These are phyloP conservation scores for Cytidiella melzeri DNA, from an alignment of 768 basidiomycete genomes.

Conservation along the genomic window DNA sequence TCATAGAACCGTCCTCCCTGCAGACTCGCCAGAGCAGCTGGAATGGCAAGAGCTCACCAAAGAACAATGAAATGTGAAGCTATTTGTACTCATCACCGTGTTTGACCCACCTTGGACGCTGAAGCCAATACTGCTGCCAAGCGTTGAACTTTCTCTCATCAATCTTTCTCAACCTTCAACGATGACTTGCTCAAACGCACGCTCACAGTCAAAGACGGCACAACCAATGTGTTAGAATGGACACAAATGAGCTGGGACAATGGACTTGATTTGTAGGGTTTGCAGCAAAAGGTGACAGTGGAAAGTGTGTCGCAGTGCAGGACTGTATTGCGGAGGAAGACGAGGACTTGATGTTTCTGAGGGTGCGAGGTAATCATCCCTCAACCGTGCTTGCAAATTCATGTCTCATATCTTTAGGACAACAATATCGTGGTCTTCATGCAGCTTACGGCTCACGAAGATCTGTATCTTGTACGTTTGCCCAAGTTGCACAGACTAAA, in stretches of 20 bases:
- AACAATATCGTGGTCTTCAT: constrained; percentile 77
- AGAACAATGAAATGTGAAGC: no score
- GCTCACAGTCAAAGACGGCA: no score
- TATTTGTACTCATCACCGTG: no score
- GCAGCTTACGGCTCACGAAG: constrained; percentile 52
- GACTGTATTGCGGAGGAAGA: constrained; percentile 72
- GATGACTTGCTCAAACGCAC: no score
- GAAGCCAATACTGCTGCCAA: background rate
- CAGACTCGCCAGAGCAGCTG: no score
- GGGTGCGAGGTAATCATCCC: constrained; percentile 38
- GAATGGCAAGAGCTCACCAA: no score
- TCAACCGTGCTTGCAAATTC: constrained; percentile 2
- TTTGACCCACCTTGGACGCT: no score
- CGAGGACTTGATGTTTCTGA: constrained; percentile 84
- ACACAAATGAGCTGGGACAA: constrained; percentile 62
- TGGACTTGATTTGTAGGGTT: constrained; percentile 91
- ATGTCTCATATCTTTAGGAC: constrained; percentile 36
- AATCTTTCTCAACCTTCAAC: no score
- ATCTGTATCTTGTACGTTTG: constrained; percentile 54
- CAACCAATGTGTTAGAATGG: no score
- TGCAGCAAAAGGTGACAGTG: constrained; percentile 81
- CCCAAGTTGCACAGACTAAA: background rate
- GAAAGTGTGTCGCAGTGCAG: constrained; percentile 63
- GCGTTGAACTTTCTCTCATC: no score
- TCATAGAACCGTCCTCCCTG: no score